Base-by-base conservation (phyloP, 2,329 filamentous ascomycete species). In the Shiraia sp. region DNA sequence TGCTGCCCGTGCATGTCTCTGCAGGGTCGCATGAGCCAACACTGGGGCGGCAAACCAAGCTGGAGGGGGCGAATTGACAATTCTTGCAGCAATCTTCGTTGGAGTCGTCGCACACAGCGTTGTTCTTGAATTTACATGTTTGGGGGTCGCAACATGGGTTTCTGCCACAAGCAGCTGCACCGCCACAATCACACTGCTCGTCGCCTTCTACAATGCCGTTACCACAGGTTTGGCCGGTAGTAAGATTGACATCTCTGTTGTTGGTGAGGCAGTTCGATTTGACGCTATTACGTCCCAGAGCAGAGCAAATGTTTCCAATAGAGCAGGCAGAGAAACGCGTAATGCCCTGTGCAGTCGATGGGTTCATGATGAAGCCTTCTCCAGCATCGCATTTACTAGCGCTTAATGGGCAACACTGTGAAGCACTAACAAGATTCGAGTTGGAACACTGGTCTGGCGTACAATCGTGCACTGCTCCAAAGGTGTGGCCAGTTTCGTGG, bases 161-260 rank as follows among this genome's bases (percentile, higher is more conserved):
- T 59, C 77, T 71, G 16, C 76, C 81, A 66, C 93, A 99, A 27
- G 81, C 81, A 10, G 75, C 70, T 10, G 76, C 73, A 40, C 92
- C 92, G 49, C 93, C 93, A 61, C 93, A 99, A 70, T 99, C 93
- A 71, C 93, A 99, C 38, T 99, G 87, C 71, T 99, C 93, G 50
- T 90, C 93, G 13, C 80, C 76, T 72, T 97, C 93, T 36, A 99
- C 93, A 53, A 99, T 97, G 39, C 93, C 93, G 70, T 99, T 99
- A 43, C 93, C 93, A 70, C 93, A 99, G 64, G 91, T 85, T 56
- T 86, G 86, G 40, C 87, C 88, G 0, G 84, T 86, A 55, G 95
- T 88, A 19, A 87, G 93, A 23, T 81, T 79, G 32, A 99, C 83
- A 51, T 88, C 85, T 55, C 81, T 83, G 75, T 99, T 99, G 68